Evolutionary conservation across 2,329 filamentous ascomycete genomes (phyloP).

Genomic region (Cladosporium sphaerospermum): DNA sequence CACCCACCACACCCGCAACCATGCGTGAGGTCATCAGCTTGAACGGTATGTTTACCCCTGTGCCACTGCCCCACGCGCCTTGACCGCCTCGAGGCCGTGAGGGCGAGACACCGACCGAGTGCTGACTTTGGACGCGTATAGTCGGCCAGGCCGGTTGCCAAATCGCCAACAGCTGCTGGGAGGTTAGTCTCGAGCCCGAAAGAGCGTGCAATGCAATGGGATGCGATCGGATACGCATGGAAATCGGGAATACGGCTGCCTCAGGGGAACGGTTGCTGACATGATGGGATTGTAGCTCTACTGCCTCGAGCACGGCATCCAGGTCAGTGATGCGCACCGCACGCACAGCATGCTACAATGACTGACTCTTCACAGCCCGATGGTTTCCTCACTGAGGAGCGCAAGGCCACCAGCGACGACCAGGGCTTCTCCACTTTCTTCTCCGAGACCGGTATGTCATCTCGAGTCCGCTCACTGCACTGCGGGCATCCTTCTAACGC

Average conservation of each 20-base stretch:
- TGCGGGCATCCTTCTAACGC: conserved; percentile 14
- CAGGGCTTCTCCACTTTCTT: conserved; percentile 99
- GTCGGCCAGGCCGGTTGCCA: conserved; percentile 99
- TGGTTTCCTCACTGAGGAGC: conserved; percentile 97
- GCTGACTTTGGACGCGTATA: conserved; percentile 56
- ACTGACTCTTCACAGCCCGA: conserved; percentile 64
- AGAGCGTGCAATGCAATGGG: conserved; percentile 13
- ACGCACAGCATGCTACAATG: background rate
- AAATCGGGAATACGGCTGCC: conserved; percentile 24
- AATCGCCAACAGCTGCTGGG: conserved; percentile 99
- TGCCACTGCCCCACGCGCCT: conserved; percentile 28
- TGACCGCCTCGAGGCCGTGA: conserved; percentile 33
- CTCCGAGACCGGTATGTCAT: conserved; percentile 92
- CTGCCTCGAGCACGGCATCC: conserved; percentile 99
- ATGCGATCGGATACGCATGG: conserved; percentile 9
- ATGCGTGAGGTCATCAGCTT: conserved; percentile 99
- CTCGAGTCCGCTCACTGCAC: conserved; percentile 36
- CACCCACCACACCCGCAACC: conserved; percentile 39
- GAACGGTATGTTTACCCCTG: conserved; percentile 67
- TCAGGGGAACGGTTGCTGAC: conserved; percentile 28
- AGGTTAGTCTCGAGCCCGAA: conserved; percentile 61
- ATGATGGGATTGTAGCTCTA: conserved; percentile 65
- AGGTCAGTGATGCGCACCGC: conserved; percentile 56
- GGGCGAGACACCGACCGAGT: conserved; percentile 11
- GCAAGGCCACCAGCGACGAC: conserved; percentile 86